These are phyloP conservation scores for Peziza echinospora DNA, from an alignment of 495 filamentous ascomycete genomes.

Conservation along the genomic window DNA sequence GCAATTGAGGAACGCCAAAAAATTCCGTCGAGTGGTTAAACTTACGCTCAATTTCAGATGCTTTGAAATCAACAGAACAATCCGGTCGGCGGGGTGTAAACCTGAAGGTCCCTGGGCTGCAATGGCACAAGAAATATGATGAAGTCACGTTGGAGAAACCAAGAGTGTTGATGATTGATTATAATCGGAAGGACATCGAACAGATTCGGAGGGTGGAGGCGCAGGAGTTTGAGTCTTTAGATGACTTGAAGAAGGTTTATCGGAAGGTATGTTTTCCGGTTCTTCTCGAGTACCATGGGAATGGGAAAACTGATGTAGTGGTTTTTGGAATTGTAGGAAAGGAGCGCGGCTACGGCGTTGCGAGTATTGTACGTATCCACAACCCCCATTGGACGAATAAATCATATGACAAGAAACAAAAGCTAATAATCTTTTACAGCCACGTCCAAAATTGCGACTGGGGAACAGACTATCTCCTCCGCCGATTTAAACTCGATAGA, in stretches of 20 bases:
- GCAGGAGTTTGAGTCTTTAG: slow-evolving; percentile 26
- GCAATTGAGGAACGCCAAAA: no score
- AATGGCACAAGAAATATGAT: slow-evolving; percentile 24
- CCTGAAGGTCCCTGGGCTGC: slow-evolving; percentile 20
- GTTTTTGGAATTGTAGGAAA: no score
- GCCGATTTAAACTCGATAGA: slow-evolving; percentile 34
- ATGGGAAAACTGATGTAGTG: slow-evolving; percentile 1
- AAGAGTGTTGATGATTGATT: slow-evolving; percentile 25
- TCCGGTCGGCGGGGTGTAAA: no score
- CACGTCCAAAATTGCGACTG: slow-evolving; percentile 35
- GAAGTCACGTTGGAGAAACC: slow-evolving; percentile 15
- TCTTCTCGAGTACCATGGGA: not conserved
- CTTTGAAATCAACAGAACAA: no score
- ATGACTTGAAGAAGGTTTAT: slow-evolving; percentile 25
- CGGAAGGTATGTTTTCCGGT: slow-evolving; percentile 8
- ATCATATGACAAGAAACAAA: not conserved
- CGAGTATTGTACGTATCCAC: slow-evolving; percentile 24
- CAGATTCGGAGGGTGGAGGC: slow-evolving; percentile 26
- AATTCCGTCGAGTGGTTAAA: no score
- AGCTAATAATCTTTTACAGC: slow-evolving; percentile 1
- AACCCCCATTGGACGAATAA: not conserved
- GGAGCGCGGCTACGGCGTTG: slow-evolving; percentile 22
- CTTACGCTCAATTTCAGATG: no score
- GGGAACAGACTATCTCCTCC: slow-evolving; percentile 28
- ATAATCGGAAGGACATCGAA: slow-evolving; percentile 18